phyloP scores from a whole-genome alignment of 805 yeast species.

The Isabelozyma rhagii region DNA sequence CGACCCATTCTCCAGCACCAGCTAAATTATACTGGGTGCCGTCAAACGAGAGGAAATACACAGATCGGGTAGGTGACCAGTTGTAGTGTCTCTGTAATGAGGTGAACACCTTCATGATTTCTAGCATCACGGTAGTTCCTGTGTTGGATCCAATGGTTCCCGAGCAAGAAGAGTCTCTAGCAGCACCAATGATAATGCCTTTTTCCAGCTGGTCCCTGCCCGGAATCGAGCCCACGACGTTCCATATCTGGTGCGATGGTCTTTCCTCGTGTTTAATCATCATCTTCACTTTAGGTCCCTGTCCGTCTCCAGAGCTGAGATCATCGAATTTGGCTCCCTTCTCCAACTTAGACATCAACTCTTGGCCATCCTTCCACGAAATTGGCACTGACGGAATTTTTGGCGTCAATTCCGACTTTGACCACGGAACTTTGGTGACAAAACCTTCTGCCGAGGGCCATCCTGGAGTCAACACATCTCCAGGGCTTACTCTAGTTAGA shows the following conservation, averaged over 20 bases:
- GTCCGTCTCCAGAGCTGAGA: constrained; percentile 10
- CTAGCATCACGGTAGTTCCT: constrained; percentile 71
- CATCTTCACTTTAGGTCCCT: constrained; percentile 27
- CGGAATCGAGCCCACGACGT: constrained; percentile 69
- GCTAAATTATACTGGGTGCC: constrained; percentile 78
- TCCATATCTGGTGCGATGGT: constrained; percentile 68
- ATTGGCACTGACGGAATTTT: constrained; percentile 75
- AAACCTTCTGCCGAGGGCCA: constrained; percentile 49
- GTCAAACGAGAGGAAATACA: constrained; percentile 81
- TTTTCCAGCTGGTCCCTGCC: constrained; percentile 79
- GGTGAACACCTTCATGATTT: constrained; percentile 66
- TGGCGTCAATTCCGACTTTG: constrained; percentile 54
- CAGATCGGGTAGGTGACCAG: constrained; percentile 83
- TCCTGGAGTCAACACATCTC: constrained; percentile 81
- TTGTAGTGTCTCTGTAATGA: constrained; percentile 58
- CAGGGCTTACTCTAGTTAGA: constrained; percentile 58
- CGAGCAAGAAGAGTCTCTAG: constrained; percentile 69
- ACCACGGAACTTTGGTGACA: constrained; percentile 39
- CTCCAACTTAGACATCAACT: constrained; percentile 30
- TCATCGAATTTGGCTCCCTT: constrained; percentile 29
- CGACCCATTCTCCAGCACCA: constrained; percentile 80
- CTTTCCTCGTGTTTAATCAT: constrained; percentile 39
- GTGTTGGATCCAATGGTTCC: constrained; percentile 76
- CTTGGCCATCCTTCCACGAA: constrained; percentile 65
- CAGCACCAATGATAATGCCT: constrained; percentile 77